Evolutionary conservation across 257 asterid genomes (phyloP).

Genomic region (Misopates orontium): DNA sequence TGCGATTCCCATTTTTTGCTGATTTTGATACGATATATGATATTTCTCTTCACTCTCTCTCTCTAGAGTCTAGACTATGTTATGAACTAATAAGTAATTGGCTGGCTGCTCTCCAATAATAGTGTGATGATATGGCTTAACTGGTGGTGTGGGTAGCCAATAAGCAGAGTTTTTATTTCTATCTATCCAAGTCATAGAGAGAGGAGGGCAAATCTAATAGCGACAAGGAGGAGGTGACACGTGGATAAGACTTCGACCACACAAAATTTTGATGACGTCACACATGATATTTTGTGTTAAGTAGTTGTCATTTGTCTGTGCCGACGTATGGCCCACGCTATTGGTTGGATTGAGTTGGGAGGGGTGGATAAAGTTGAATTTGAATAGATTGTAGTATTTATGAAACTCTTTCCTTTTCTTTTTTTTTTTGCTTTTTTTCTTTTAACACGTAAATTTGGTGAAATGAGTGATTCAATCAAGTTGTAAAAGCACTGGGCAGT

Average conservation of each 20-base stretch:
- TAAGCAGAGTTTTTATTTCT: constrained; percentile 25
- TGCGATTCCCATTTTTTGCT: constrained; percentile 7
- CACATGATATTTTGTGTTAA: constrained; percentile 44
- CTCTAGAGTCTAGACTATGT: neutral
- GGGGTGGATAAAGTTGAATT: neutral
- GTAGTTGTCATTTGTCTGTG: constrained; percentile 69
- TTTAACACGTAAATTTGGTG: constrained; percentile 17
- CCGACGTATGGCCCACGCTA: constrained; percentile 67
- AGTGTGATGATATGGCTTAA: constrained; percentile 35
- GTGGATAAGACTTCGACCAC: constrained; percentile 55
- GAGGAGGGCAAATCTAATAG: constrained; percentile 36
- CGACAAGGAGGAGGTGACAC: constrained; percentile 46
- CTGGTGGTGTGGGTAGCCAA: constrained; percentile 36
- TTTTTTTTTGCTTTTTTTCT: neutral
- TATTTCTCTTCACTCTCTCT: too few species aligned
- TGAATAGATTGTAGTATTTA: too few species aligned
- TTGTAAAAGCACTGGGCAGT: constrained; percentile 18
- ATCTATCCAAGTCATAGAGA: constrained; percentile 39
- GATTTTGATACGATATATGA: neutral
- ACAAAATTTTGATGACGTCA: constrained; percentile 39
- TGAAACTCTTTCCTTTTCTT: too few species aligned
- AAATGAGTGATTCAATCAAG: neutral
- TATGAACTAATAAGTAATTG: neutral
- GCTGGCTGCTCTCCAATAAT: neutral
- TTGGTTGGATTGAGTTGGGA: neutral